Conservation (phyloP, 75 land plant genomes). For the Cunninghamia lanceolata region DNA sequence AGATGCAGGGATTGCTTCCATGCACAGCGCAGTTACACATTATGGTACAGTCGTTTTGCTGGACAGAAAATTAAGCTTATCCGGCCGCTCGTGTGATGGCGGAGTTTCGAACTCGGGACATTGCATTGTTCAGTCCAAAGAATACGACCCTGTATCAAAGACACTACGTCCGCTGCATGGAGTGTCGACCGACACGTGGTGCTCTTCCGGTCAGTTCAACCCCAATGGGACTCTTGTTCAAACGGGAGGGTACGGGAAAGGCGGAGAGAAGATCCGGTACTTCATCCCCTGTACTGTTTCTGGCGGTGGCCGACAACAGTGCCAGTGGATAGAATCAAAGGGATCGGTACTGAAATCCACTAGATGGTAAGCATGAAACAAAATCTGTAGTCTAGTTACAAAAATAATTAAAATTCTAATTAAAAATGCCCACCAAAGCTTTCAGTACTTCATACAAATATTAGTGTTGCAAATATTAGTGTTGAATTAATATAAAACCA, state of each 20-base stretch:
- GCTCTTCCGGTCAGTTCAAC: not conserved
- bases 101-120: conserved; percentile 19
- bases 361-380: conserved; percentile 19
- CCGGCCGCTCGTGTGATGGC: conserved; percentile 9
- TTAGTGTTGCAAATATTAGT: too few species aligned
- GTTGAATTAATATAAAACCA: too few species aligned
- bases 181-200: not conserved
- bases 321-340: conserved; percentile 26
- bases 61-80: conserved; percentile 11
- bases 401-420: too few species aligned
- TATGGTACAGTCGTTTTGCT: conserved; percentile 19
- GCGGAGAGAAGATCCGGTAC: not conserved
- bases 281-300: not conserved
- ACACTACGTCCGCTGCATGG: not conserved
- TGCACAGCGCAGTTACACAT: conserved; percentile 32
- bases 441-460: too few species aligned
- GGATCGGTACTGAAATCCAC: not conserved
- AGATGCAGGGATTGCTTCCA: conserved; percentile 33
- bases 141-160: not conserved
- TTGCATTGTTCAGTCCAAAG: not conserved
- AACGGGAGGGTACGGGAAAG: not conserved
- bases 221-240: not conserved
- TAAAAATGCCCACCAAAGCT: too few species aligned
- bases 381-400: too few species aligned
- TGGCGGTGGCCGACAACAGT: conserved; percentile 2